Percentiles rank a stretch among this genome's conserved stretches.
phyloP scores from a whole-genome alignment of 306 rosid genomes.

The Cucumis hystrix region DNA sequence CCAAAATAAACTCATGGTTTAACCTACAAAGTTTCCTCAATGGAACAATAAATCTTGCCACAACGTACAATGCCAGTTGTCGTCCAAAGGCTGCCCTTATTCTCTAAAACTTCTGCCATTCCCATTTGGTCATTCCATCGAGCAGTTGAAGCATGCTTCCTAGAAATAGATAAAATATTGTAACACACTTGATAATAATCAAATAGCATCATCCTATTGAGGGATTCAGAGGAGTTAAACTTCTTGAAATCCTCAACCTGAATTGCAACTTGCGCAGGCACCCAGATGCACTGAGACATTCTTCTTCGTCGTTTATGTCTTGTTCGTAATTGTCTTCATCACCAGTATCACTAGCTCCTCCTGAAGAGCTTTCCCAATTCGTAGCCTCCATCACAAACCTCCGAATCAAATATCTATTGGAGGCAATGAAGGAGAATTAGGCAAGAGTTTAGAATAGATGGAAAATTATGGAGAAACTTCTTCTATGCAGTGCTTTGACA shows the following conservation, averaged over 20 bases:
- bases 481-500: too few species aligned
- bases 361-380: constrained; percentile 15
- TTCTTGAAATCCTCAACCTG: constrained; percentile 23
- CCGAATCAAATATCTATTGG: neutral
- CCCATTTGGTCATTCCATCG: constrained; percentile 48
- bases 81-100: constrained; percentile 53
- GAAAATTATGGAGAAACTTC: too few species aligned
- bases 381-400: constrained; percentile 21
- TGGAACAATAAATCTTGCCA: constrained; percentile 44
- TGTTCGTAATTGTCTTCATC: constrained; percentile 18
- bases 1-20: constrained; percentile 4
- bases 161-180: constrained; percentile 5
- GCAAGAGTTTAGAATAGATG: too few species aligned
- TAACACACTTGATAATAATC: neutral
- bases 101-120: constrained; percentile 55
- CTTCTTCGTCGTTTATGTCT: constrained; percentile 32
- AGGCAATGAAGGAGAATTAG: too few species aligned
- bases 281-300: constrained; percentile 21
- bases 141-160: constrained; percentile 36
- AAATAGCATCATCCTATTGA: neutral
- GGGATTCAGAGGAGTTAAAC: neutral
- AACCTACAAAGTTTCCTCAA: constrained; percentile 73
- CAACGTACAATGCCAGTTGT: constrained; percentile 55
- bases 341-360: constrained; percentile 9
- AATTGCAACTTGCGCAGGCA: constrained; percentile 41